Evolutionary conservation across 345 rosid species (phyloP).

Genomic region (Carallia brachiata): DNA sequence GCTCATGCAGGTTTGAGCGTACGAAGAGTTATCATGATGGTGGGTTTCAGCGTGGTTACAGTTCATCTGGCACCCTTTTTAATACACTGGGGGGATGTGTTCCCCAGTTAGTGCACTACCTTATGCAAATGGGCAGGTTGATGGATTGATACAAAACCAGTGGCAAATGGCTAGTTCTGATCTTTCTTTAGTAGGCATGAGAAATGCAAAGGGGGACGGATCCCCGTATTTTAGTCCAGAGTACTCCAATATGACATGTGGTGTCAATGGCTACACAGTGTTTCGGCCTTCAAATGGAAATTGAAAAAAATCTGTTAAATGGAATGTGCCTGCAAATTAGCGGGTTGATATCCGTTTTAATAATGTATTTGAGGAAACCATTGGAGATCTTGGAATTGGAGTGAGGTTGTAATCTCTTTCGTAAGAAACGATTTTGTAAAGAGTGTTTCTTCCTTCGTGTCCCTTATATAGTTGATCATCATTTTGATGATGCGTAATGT

Average conservation of each 20-base stretch:
- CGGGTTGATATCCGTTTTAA: conserved; percentile 31
- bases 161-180: conserved; percentile 72
- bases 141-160: conserved; percentile 48
- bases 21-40: conserved; percentile 54
- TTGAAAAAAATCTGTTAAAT: conserved; percentile 27
- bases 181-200: conserved; percentile 52
- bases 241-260: conserved; percentile 52
- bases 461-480: conserved; percentile 21
- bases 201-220: conserved; percentile 48
- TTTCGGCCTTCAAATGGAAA: conserved; percentile 77
- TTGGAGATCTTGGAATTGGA: conserved; percentile 43
- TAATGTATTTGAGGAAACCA: conserved; percentile 32
- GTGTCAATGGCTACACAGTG: conserved; percentile 57
- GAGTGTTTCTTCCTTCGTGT: conserved; percentile 22
- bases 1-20: conserved; percentile 60
- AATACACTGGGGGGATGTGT: conserved; percentile 44
- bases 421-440: conserved; percentile 20
- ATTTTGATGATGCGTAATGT: not conserved
- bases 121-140: conserved; percentile 55
- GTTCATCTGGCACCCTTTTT: conserved; percentile 38
- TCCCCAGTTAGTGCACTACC: conserved; percentile 47
- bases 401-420: conserved; percentile 54
- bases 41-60: conserved; percentile 46
- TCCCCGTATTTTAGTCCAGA: conserved; percentile 49
- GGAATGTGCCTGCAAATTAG: conserved; percentile 16